These are phyloP conservation scores for Agrocybe praecox DNA, from an alignment of 768 basidiomycete genomes.

Conservation along the genomic window DNA sequence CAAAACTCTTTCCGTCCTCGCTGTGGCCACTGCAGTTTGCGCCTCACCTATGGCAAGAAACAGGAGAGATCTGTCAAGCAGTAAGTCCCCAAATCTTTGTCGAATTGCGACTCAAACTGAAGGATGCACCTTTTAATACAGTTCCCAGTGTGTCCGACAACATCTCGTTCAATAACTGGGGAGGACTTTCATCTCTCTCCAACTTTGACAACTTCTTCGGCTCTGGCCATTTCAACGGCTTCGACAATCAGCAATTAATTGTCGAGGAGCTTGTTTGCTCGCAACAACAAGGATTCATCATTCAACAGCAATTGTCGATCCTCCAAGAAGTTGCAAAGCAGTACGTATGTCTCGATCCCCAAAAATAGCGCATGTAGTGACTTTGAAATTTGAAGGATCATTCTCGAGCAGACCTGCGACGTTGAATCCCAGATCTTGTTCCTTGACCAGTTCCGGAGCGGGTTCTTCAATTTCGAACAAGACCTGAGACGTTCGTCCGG, in stretches of 20 bases:
- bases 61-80: slow-evolving; percentile 5
- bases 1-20: slow-evolving; percentile 13
- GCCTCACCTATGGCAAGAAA: slow-evolving; percentile 14
- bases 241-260: slow-evolving; percentile 19
- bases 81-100: not conserved
- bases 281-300: slow-evolving; percentile 38
- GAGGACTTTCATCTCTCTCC: slow-evolving; percentile 35
- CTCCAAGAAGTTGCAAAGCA: slow-evolving; percentile 48
- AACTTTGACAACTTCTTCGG: slow-evolving; percentile 51
- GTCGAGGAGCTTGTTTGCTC: slow-evolving; percentile 3
- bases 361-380: too few relatives aligned
- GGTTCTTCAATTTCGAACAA: slow-evolving; percentile 38
- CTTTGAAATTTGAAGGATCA: slow-evolving; percentile 33
- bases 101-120: not conserved
- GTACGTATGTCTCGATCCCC: slow-evolving; percentile 20
- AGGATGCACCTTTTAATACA: not conserved
- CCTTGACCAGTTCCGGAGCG: slow-evolving; percentile 44
- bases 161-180: slow-evolving; percentile 37
- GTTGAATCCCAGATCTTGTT: slow-evolving; percentile 49
- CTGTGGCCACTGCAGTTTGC: slow-evolving; percentile 5
- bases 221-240: slow-evolving; percentile 41
- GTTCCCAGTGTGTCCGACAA: slow-evolving; percentile 13
- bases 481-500: slow-evolving; percentile 42
- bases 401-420: slow-evolving; percentile 48
- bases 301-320: slow-evolving; percentile 47